These are phyloP conservation scores for Fusarium sp. DNA, from an alignment of 2,329 filamentous ascomycete genomes.

Conservation along the genomic window DNA sequence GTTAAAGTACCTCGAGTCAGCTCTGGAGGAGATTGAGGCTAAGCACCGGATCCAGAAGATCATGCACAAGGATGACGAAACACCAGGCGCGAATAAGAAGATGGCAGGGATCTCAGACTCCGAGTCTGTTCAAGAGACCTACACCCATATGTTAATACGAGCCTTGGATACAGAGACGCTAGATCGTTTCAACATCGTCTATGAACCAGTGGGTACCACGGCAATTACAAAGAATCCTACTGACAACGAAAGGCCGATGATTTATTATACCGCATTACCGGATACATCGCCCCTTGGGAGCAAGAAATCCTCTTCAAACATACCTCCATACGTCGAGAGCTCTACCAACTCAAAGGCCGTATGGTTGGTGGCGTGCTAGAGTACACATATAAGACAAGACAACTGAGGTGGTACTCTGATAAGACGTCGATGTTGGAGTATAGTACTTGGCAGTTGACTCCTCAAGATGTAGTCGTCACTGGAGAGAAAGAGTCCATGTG, in stretches of 20 bases:
- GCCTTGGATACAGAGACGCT: background rate
- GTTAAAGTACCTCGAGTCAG: rapidly evolving
- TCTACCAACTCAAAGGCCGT: rapidly evolving
- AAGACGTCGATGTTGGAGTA: background rate
- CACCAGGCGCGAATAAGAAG: rapidly evolving
- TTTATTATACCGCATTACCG: background rate
- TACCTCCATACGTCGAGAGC: background rate
- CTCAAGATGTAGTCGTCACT: rapidly evolving
- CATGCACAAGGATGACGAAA: background rate
- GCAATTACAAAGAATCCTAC: rapidly evolving
- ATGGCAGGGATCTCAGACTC: rapidly evolving
- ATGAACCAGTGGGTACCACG: background rate
- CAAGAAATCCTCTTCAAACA: background rate
- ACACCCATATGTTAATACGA: background rate
- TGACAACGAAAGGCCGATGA: background rate
- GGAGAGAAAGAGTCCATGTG: background rate
- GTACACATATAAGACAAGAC: background rate
- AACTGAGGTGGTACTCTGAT: background rate
- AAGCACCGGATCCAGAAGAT: background rate
- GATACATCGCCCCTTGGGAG: background rate
- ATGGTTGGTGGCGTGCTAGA: rapidly evolving
- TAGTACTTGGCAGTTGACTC: background rate
- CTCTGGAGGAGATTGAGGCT: background rate
- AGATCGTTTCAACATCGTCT: rapidly evolving
- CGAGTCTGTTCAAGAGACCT: background rate